Percentiles rank a stretch among this genome's conserved stretches.
Evolutionary conservation across 2,329 filamentous ascomycete genomes (phyloP).

Genomic region (Nemania diffusa): DNA sequence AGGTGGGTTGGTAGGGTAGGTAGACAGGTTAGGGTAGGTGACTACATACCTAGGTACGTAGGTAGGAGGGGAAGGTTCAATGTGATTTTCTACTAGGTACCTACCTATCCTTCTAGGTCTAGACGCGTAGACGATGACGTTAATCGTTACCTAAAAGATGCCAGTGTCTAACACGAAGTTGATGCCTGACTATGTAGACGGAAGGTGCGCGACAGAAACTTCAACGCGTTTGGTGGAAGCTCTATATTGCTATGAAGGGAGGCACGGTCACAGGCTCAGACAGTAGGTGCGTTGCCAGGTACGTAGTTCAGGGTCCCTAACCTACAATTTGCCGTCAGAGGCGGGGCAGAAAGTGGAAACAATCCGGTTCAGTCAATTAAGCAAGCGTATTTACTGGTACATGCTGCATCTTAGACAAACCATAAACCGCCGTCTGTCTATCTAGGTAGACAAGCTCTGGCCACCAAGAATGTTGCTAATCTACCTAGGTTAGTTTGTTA

Average conservation of each 20-base stretch:
- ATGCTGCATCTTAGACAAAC: neutral
- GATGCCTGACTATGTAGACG: neutral
- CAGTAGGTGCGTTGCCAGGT: neutral
- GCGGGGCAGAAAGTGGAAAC: slow-evolving; percentile 30
- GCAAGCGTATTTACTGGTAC: neutral
- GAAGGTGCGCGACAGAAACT: slow-evolving; percentile 12
- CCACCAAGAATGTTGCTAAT: neutral
- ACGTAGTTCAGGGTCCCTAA: neutral
- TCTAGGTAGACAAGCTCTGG: neutral
- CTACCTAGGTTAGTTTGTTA: neutral
- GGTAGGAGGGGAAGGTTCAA: neutral
- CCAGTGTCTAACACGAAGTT: slow-evolving; percentile 5
- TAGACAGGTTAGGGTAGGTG: neutral
- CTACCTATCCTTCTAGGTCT: slow-evolving; percentile 17
- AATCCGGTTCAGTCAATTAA: slow-evolving; percentile 8
- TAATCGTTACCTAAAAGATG: slow-evolving; percentile 36
- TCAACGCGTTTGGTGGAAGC: slow-evolving; percentile 11
- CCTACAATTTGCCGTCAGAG: slow-evolving; percentile 1
- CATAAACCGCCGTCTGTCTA: neutral
- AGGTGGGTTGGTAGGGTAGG: too few relatives aligned
- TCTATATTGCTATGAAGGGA: neutral
- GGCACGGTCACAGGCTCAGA: neutral
- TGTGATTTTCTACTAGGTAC: neutral
- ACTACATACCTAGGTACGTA: neutral
- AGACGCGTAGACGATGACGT: slow-evolving; percentile 29